Conservation (phyloP, 805 yeast genomes). For the Metschnikowia orientalis region DNA sequence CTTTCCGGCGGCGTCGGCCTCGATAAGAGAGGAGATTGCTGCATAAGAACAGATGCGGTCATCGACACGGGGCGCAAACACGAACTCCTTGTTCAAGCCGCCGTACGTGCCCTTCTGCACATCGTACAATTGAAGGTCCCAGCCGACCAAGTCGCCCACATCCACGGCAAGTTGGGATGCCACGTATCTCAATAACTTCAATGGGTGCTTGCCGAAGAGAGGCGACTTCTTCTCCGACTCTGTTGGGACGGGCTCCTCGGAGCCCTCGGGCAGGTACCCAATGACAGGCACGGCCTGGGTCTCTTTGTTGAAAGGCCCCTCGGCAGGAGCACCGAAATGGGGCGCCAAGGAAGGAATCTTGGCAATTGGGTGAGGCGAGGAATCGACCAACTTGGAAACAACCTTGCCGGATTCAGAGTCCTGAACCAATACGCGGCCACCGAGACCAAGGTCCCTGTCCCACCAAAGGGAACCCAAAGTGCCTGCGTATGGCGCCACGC, state of each 20-base stretch:
- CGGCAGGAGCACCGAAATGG: conserved; percentile 70
- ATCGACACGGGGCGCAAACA: conserved; percentile 80
- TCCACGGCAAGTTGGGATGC: conserved; percentile 55
- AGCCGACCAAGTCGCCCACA: conserved; percentile 59
- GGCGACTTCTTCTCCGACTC: conserved; percentile 63
- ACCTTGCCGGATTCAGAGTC: conserved; percentile 28
- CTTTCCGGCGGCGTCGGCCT: conserved; percentile 24
- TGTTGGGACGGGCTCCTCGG: conserved; percentile 40
- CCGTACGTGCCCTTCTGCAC: conserved; percentile 76
- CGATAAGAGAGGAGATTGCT: conserved; percentile 58
- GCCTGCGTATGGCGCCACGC: conserved; percentile 83
- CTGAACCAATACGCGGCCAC: conserved; percentile 66
- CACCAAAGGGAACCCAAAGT: conserved; percentile 64
- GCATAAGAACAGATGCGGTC: conserved; percentile 79
- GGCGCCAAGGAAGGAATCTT: conserved; percentile 83
- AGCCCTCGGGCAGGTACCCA: conserved; percentile 46
- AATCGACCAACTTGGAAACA: conserved; percentile 45
- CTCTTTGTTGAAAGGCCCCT: conserved; percentile 72
- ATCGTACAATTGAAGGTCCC: conserved; percentile 78
- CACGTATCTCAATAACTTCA: conserved; percentile 63
- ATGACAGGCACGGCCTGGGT: conserved; percentile 75
- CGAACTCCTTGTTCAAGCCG: conserved; percentile 71
- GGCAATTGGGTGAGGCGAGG: conserved; percentile 68
- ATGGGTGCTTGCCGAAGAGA: conserved; percentile 62
- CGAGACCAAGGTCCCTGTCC: conserved; percentile 83